These are phyloP conservation scores for Saturnispora bothae DNA, from an alignment of 805 yeast genomes.

Conservation along the genomic window DNA sequence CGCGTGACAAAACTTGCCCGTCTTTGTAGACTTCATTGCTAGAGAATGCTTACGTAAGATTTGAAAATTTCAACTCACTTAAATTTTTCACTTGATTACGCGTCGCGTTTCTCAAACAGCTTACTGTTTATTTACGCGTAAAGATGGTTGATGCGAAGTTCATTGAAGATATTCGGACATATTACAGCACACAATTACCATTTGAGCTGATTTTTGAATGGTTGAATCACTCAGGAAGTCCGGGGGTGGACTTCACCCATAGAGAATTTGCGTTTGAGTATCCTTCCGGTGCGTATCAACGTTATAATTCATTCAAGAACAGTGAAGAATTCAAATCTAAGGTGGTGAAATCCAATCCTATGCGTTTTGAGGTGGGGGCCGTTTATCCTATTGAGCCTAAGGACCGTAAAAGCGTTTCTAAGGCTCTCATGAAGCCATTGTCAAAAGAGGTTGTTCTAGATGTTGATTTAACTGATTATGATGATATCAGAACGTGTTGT, in stretches of 20 bases:
- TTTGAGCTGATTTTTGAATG: slow-evolving; percentile 74
- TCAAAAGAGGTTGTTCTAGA: slow-evolving; percentile 88
- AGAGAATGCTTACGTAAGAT: not conserved
- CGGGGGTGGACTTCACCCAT: slow-evolving; percentile 68
- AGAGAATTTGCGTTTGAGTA: slow-evolving; percentile 92
- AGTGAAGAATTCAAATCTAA: slow-evolving; percentile 69
- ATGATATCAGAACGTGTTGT: slow-evolving; percentile 88
- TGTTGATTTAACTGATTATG: slow-evolving; percentile 97
- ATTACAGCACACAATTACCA: slow-evolving; percentile 64
- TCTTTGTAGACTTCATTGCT: not conserved
- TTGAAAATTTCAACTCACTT: too few species aligned
- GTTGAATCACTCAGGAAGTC: slow-evolving; percentile 77
- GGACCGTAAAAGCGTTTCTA: slow-evolving; percentile 67
- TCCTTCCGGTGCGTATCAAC: slow-evolving; percentile 77
- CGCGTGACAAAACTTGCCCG: not conserved
- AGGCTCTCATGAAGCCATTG: slow-evolving; percentile 67
- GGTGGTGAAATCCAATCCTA: slow-evolving; percentile 66
- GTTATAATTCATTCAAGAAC: slow-evolving; percentile 68
- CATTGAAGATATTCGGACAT: slow-evolving; percentile 49
- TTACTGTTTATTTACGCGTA: too few species aligned
- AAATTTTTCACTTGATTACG: too few species aligned
- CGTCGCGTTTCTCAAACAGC: too few species aligned
- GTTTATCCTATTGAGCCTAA: slow-evolving; percentile 82
- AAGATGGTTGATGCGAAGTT: slow-evolving; percentile 22
- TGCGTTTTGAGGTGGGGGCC: slow-evolving; percentile 93